phyloP scores from a whole-genome alignment of 129 eudicot species.

The Silybum marianum region DNA sequence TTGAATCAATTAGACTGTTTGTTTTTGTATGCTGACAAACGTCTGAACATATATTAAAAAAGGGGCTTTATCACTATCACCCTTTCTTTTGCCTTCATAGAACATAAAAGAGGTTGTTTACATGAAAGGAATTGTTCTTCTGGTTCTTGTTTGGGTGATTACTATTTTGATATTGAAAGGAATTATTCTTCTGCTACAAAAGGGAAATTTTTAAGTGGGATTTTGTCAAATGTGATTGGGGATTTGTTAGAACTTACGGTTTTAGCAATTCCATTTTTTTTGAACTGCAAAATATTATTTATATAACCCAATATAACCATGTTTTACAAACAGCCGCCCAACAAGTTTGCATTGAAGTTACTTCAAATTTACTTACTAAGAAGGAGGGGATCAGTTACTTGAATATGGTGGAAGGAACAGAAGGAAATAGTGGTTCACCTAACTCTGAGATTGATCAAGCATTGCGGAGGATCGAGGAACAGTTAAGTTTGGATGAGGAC shows the following conservation, averaged over 20 bases:
- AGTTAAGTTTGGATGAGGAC: conserved; percentile 82
- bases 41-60: too few relatives aligned
- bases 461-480: conserved; percentile 62
- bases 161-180: conserved; percentile 31
- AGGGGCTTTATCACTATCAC: too few relatives aligned
- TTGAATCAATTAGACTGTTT: too few relatives aligned
- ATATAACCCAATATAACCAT: too few relatives aligned
- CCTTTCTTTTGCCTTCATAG: too few relatives aligned
- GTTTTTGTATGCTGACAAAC: too few relatives aligned
- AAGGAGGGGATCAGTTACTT: conserved; percentile 36
- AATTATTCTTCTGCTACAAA: conserved; percentile 28
- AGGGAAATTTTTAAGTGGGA: conserved; percentile 38
- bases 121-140: too few relatives aligned
- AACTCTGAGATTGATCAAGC: conserved; percentile 55
- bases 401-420: conserved; percentile 37
- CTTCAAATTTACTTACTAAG: conserved; percentile 41
- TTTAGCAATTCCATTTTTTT: conserved; percentile 51
- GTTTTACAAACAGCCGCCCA: too few relatives aligned
- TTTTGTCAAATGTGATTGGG: conserved; percentile 39
- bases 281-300: too few relatives aligned
- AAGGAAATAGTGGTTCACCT: conserved; percentile 40
- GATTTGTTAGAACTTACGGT: conserved; percentile 44
- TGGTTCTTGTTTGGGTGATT: conserved; percentile 44
- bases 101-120: too few relatives aligned
- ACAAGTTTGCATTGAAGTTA: conserved; percentile 57